A percentile compares a stretch with the other conserved stretches of the same genome.
These are phyloP conservation scores for Houttuynia cordata DNA, from an alignment of 164 flowering plant species.

Conservation along the genomic window DNA sequence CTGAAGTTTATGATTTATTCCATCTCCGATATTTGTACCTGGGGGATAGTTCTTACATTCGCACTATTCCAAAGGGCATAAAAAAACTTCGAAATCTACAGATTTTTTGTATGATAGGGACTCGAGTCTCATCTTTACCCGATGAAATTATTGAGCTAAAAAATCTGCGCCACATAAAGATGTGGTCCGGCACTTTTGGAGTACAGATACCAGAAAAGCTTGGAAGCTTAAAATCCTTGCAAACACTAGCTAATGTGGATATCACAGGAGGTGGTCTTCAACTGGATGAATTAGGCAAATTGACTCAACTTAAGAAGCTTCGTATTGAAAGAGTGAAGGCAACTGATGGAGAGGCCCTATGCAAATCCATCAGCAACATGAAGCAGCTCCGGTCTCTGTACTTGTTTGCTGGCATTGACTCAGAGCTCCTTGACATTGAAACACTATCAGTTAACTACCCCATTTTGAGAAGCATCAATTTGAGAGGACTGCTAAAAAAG, in stretches of 20 bases:
- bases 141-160: not conserved
- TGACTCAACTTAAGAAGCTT: not conserved
- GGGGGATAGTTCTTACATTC: constrained; percentile 17
- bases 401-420: not conserved
- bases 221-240: not conserved
- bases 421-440: not conserved
- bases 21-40: constrained; percentile 27
- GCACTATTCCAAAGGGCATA: constrained; percentile 16
- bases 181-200: not conserved
- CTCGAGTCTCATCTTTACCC: not conserved
- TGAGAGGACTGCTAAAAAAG: not conserved
- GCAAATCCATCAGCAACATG: not conserved
- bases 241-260: not conserved
- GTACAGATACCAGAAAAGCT: not conserved
- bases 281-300: not conserved
- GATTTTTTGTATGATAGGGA: not conserved
- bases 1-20: constrained; percentile 13
- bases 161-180: not conserved
- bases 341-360: not conserved
- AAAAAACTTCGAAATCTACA: not conserved
- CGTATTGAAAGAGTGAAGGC: not conserved
- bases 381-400: not conserved
- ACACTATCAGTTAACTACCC: not conserved
- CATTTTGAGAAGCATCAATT: not conserved
- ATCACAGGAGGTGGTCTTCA: not conserved